phyloP scores from a whole-genome alignment of 768 basidiomycete species.

The Boletus pseudopeckii region DNA sequence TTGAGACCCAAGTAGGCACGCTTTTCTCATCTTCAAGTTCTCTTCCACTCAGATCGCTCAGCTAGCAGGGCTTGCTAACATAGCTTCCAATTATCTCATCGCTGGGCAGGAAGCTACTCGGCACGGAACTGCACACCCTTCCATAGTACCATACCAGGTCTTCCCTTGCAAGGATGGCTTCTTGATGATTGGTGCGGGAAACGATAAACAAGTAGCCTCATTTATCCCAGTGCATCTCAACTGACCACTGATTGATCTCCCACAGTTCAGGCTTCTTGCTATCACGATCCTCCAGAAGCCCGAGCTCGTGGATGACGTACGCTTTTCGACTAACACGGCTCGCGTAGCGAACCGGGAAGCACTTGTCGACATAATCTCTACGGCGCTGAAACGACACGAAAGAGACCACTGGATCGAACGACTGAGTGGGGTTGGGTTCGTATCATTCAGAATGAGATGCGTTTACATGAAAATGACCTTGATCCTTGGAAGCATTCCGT shows the following conservation, averaged over 20 bases:
- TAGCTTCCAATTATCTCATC: constrained; percentile 91
- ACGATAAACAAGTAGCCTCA: constrained; percentile 68
- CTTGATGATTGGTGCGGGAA: constrained; percentile 92
- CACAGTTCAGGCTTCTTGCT: constrained; percentile 68
- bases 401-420: constrained; percentile 73
- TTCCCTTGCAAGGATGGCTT: constrained; percentile 86
- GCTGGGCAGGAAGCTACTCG: constrained; percentile 77
- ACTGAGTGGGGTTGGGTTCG: constrained; percentile 77
- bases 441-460: constrained; percentile 9
- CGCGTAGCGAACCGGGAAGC: constrained; percentile 75
- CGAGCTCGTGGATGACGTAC: constrained; percentile 54
- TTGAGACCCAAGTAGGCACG: constrained; percentile 75
- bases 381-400: constrained; percentile 51
- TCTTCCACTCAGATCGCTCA: constrained; percentile 28
- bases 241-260: constrained; percentile 11
- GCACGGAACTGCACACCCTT: constrained; percentile 92
- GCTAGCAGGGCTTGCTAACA: constrained; percentile 89
- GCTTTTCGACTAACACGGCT: constrained; percentile 68
- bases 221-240: neutral
- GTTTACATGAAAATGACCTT: constrained; percentile 9
- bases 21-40: neutral
- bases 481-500: constrained; percentile 55
- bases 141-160: constrained; percentile 90
- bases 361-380: constrained; percentile 65
- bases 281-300: constrained; percentile 60